Base-by-base conservation (phyloP, 1,139 yeast genomes). In the Hyphopichia khmerensis region DNA sequence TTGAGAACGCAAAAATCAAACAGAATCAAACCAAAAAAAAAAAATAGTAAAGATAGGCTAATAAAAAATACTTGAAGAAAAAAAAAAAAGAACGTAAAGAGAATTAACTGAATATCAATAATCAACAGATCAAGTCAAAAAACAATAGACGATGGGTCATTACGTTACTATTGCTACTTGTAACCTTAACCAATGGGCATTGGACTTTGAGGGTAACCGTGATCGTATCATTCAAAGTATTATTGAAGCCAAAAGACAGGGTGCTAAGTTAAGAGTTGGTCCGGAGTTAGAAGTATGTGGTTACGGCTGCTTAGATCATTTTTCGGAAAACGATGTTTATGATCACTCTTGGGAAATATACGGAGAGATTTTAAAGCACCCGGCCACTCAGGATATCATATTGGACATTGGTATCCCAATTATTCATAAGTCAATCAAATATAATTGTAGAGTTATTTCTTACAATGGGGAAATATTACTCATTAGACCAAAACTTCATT, bases 231-330 rank as follows among this genome's bases (percentile, higher is more conserved):
- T 93, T 31, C 84, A 85, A 56, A 85, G 96, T 47, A 91, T 95
- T 56, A 62, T 62, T 30, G 73, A 79, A 42, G 96, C 99, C 42
- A 91, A 91, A 57, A 62, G 66, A 18, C 75, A 71, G 47, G 89
- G 90, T 9, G 95, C 99, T 0, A 72, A 75, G 31, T 75, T 95
- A 43, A 77, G 99, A 58, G 96, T 95, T 17, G 99, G 99, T 1
- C 99, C 99, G 1, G 99, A 95, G 62, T 75, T 95, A 37, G 99
- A 95, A 63, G 72, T 95, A 40, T 82, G 96, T 45, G 98, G 98
- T 2, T 87, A 87, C 60, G 99, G 99, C 9, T 93, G 99, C 62
- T 74, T 93, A 43, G 99, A 95, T 61, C 99, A 95, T 62, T 95
- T 90, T 56, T 73, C 88, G 29, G 99, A 95, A 60, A 85, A 84